These are phyloP conservation scores for Tylopilus orsonianus DNA, from an alignment of 1,284 basidiomycete genomes.

Conservation along the genomic window DNA sequence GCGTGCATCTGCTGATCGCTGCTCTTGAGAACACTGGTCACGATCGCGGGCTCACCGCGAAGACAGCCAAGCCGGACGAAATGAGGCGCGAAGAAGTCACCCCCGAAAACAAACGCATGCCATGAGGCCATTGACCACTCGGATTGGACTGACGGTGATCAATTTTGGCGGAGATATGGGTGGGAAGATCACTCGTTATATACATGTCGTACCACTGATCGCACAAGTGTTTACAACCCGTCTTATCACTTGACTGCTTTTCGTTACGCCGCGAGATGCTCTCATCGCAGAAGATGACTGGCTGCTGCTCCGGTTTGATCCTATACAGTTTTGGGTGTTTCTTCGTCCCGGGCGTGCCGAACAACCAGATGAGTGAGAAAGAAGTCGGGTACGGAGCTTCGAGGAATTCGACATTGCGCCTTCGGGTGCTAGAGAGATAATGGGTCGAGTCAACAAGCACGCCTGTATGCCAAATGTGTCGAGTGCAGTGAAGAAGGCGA, in stretches of 20 bases:
- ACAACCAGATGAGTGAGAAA: neutral
- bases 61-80: neutral
- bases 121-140: neutral
- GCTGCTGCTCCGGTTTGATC: neutral
- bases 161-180: neutral
- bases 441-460: neutral
- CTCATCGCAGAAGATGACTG: too few species aligned
- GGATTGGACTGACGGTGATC: neutral
- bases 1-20: too few species aligned
- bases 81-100: neutral
- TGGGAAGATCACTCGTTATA: neutral
- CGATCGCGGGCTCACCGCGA: neutral
- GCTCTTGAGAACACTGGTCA: neutral
- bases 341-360: neutral
- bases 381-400: neutral
- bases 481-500: neutral
- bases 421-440: neutral
- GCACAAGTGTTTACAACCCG: too few species aligned
- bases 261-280: too few species aligned
- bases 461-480: neutral
- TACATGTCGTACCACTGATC: too few species aligned
- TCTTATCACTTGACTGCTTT: too few species aligned
- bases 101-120: neutral
- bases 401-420: neutral
- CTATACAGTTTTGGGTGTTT: neutral